These are phyloP conservation scores for Ogataea polymorpha DNA, from an alignment of 805 yeast genomes.

Conservation along the genomic window DNA sequence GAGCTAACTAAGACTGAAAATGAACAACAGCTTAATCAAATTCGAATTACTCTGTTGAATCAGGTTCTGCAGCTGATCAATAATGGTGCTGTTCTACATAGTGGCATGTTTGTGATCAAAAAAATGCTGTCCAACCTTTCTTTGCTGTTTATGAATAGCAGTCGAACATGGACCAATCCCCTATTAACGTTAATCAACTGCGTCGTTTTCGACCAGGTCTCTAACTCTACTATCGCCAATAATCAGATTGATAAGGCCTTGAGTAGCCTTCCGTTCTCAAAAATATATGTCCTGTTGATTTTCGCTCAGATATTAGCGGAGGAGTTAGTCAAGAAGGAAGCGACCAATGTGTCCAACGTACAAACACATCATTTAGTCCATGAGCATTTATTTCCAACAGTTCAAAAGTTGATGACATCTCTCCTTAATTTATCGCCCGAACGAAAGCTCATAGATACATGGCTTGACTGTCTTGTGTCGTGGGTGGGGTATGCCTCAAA, in stretches of 20 bases:
- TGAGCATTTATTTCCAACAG: slow-evolving; percentile 32
- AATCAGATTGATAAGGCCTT: slow-evolving; percentile 1
- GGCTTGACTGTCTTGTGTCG: slow-evolving; percentile 32
- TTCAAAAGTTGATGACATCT: slow-evolving; percentile 27
- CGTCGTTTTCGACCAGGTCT: slow-evolving; percentile 7
- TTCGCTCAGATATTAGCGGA: slow-evolving; percentile 50
- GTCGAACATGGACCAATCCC: slow-evolving; percentile 40
- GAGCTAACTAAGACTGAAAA: slow-evolving; percentile 5
- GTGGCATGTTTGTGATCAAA: slow-evolving; percentile 44
- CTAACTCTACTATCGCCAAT: slow-evolving; percentile 1
- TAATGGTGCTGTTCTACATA: slow-evolving; percentile 16
- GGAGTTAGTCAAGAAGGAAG: slow-evolving; percentile 42
- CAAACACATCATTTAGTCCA: slow-evolving; percentile 40
- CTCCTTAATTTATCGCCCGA: slow-evolving; percentile 3
- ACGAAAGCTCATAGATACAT: slow-evolving; percentile 11
- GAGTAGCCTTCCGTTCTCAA: slow-evolving; percentile 2
- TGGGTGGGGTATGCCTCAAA: slow-evolving; percentile 39
- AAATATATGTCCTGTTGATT: slow-evolving; percentile 21
- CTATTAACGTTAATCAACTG: slow-evolving; percentile 27
- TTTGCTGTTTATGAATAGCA: slow-evolving; percentile 41
- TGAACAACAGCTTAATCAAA: slow-evolving; percentile 8
- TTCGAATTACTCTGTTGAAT: slow-evolving; percentile 9
- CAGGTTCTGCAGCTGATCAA: slow-evolving; percentile 16
- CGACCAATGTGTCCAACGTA: slow-evolving; percentile 23
- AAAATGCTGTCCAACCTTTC: slow-evolving; percentile 59